Evolutionary conservation across 441 rosid species (phyloP).

Genomic region (Viola pubescens): DNA sequence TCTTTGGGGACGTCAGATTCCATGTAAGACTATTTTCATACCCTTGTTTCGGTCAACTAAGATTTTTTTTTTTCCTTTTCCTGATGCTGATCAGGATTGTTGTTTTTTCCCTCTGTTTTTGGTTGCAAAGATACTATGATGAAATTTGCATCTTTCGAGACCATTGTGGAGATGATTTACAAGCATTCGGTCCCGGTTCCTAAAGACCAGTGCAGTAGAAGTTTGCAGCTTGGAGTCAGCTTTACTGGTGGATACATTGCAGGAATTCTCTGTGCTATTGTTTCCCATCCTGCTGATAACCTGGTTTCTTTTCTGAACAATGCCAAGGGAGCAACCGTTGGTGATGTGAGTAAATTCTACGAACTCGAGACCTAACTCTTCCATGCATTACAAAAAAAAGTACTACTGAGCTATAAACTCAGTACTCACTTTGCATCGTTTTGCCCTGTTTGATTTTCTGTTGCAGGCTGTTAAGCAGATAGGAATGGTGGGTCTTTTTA

Average conservation of each 20-base stretch:
- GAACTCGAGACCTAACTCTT: too few species aligned
- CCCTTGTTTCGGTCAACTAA: too few species aligned
- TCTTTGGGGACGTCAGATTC: conserved; percentile 99
- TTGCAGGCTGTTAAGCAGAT: conserved; percentile 86
- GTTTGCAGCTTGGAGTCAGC: conserved; percentile 88
- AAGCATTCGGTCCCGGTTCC: conserved; percentile 82
- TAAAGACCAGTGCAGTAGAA: conserved; percentile 74
- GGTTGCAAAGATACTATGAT: conserved; percentile 78
- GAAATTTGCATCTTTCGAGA: conserved; percentile 97
- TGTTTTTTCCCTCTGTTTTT: not conserved
- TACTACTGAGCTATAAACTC: not conserved
- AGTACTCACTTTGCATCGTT: conserved; percentile 1
- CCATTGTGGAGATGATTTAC: conserved; percentile 79
- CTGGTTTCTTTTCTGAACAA: conserved; percentile 97
- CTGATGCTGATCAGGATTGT: not conserved
- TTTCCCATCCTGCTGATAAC: conserved; percentile 97
- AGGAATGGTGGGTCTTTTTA: conserved; percentile 77
- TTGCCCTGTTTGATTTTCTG: conserved; percentile 24
- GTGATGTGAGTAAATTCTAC: conserved; percentile 48
- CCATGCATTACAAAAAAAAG: too few species aligned
- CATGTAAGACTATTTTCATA: conserved; percentile 45
- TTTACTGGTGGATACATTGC: conserved; percentile 95
- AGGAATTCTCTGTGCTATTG: conserved; percentile 67
- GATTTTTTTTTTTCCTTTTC: not conserved
- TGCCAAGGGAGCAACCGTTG: conserved; percentile 79